Evolutionary conservation across 768 basidiomycete genomes (phyloP).

Genomic region (Hypholoma fasciculare): DNA sequence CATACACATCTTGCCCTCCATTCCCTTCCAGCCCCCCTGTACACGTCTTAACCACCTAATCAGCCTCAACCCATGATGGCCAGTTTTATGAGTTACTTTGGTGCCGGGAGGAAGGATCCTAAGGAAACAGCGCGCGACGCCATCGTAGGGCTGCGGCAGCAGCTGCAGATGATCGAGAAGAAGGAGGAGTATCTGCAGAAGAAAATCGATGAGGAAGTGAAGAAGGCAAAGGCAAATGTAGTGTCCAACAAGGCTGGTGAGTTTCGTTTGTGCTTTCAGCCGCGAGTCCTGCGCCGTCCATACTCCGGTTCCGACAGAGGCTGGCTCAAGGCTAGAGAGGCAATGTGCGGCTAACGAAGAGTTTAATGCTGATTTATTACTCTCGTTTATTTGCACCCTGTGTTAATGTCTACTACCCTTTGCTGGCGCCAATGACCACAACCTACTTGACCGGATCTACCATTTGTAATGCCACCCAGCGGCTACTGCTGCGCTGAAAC

Average conservation of each 20-base stretch:
- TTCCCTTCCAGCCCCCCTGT: slow-evolving; percentile 8
- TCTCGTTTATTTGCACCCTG: not conserved
- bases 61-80: slow-evolving; percentile 57
- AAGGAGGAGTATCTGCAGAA: slow-evolving; percentile 96
- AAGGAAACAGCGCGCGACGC: slow-evolving; percentile 89
- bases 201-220: slow-evolving; percentile 93
- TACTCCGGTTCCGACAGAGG: slow-evolving; percentile 4
- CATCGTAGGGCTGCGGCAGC: slow-evolving; percentile 90
- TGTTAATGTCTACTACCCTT: not conserved
- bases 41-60: not conserved
- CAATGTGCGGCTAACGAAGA: not conserved
- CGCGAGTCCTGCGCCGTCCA: not conserved
- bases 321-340: not conserved
- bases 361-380: not conserved
- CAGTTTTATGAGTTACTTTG: slow-evolving; percentile 87
- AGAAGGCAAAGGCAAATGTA: slow-evolving; percentile 91
- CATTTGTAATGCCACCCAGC: slow-evolving; percentile 41
- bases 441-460: not conserved
- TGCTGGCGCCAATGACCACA: not conserved
- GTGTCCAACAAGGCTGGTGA: slow-evolving; percentile 90
- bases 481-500: slow-evolving; percentile 85
- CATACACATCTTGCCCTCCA: not conserved
- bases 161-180: slow-evolving; percentile 98
- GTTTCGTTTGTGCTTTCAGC: slow-evolving; percentile 29
- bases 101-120: slow-evolving; percentile 70